Conservation (phyloP, 2,329 filamentous ascomycete genomes). For the Didymella arachidicola region DNA sequence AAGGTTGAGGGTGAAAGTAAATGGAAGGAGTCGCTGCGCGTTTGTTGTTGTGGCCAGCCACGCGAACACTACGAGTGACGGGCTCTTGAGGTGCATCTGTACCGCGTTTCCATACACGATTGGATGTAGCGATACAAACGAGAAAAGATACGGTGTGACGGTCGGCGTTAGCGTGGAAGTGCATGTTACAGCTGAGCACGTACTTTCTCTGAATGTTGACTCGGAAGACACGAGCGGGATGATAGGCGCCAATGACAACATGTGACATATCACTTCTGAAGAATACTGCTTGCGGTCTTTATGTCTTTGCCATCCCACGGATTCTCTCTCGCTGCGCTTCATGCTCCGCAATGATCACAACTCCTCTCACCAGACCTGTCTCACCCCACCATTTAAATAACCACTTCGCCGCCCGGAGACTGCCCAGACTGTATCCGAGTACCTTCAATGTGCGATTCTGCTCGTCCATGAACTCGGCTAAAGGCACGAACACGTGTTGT, state of each 20-base stretch:
- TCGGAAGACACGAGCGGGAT: no score
- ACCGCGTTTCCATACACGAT: not conserved
- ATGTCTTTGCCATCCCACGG: not conserved
- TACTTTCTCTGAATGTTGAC: not conserved
- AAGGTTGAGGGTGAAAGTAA: not conserved
- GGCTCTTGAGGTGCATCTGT: not conserved
- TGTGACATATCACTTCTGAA: not conserved
- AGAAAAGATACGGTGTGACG: not conserved
- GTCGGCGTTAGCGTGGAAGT: not conserved
- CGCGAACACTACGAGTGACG: not conserved
- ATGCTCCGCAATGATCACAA: constrained; percentile 51
- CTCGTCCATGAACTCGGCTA: constrained; percentile 56
- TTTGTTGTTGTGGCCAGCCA: constrained; percentile 1
- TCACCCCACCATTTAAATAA: constrained; percentile 56
- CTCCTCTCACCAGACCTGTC: constrained; percentile 49
- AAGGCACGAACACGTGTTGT: constrained; percentile 60
- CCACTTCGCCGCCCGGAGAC: constrained; percentile 42
- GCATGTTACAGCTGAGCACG: not conserved
- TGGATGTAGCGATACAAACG: not conserved
- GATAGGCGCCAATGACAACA: not conserved
- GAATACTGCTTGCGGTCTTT: not conserved
- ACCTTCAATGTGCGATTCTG: constrained; percentile 46
- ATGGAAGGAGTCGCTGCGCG: constrained; percentile 3
- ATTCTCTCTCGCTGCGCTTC: not conserved
- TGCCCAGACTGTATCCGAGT: constrained; percentile 51